Percentiles rank a stretch among this genome's conserved stretches.
These are phyloP conservation scores for Amauroascus niger DNA, from an alignment of 2,329 filamentous ascomycete species.

Conservation along the genomic window DNA sequence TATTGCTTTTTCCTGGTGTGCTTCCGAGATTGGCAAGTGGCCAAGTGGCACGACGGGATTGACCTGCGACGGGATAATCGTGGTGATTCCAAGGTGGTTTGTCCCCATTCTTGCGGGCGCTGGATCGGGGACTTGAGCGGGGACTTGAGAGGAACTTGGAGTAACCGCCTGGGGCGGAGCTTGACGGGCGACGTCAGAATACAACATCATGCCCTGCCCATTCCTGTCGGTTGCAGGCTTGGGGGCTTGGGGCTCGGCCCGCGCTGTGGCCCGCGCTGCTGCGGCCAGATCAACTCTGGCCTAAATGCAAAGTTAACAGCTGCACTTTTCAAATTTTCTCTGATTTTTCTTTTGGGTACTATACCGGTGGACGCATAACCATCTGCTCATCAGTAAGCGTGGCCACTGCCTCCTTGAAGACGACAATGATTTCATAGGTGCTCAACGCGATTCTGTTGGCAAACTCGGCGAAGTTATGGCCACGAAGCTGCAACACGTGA, in stretches of 20 bases:
- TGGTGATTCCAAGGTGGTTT: not conserved
- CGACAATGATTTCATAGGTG: slow-evolving; percentile 26
- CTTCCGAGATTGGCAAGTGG: not conserved
- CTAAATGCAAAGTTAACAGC: not conserved
- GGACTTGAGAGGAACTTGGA: not conserved
- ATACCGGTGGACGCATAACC: slow-evolving; percentile 18
- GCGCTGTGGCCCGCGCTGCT: not conserved
- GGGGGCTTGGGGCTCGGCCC: not conserved
- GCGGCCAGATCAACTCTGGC: no score
- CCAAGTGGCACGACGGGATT: slow-evolving; percentile 9
- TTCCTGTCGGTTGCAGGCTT: not conserved
- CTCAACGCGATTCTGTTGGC: slow-evolving; percentile 31
- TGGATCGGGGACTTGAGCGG: no score
- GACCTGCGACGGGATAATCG: slow-evolving; percentile 4
- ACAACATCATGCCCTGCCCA: not conserved
- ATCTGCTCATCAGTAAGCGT: slow-evolving; percentile 19
- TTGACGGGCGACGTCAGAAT: slow-evolving; percentile 6
- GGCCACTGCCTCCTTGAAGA: slow-evolving; percentile 26
- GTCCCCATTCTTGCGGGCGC: not conserved
- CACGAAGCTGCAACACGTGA: slow-evolving; percentile 4
- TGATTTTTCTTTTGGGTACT: not conserved
- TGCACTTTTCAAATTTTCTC: not conserved
- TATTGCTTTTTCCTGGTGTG: slow-evolving; percentile 22
- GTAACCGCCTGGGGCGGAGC: not conserved
- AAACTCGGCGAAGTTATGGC: slow-evolving; percentile 15